Evolutionary conservation across 2,329 filamentous ascomycete species (phyloP).

Genomic region (Cryphonectria japonica): DNA sequence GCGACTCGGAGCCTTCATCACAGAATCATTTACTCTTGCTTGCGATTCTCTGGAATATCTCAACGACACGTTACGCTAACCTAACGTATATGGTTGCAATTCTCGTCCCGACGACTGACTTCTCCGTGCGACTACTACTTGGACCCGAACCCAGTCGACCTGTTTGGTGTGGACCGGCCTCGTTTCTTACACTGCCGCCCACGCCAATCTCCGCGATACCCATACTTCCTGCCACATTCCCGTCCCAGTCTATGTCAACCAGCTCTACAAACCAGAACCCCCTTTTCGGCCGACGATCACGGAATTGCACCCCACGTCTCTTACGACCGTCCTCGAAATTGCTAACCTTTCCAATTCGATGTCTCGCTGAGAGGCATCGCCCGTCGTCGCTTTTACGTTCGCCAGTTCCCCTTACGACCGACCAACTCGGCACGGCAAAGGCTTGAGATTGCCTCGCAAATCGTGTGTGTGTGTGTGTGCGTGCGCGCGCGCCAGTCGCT

Average conservation of each 20-base stretch:
- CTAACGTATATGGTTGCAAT: slow-evolving; percentile 8
- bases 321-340: slow-evolving; percentile 16
- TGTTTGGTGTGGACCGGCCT: slow-evolving; percentile 15
- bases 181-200: slow-evolving; percentile 9
- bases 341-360: slow-evolving; percentile 14
- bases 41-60: background rate
- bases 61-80: no score
- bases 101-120: slow-evolving; percentile 1
- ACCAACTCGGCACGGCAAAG: slow-evolving; percentile 16
- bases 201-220: slow-evolving; percentile 25
- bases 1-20: slow-evolving; percentile 6
- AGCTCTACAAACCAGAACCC: slow-evolving; percentile 19
- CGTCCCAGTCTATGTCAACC: slow-evolving; percentile 26
- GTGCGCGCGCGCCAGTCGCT: slow-evolving; percentile 7
- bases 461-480: background rate
- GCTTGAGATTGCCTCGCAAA: slow-evolving; percentile 15
- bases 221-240: slow-evolving; percentile 24
- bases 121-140: slow-evolving; percentile 8
- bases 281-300: slow-evolving; percentile 23
- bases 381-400: slow-evolving; percentile 9
- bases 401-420: slow-evolving; percentile 10
- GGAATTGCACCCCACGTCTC: slow-evolving; percentile 16
- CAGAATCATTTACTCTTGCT: background rate
- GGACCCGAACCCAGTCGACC: background rate
- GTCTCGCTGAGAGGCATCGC: slow-evolving; percentile 17